Evolutionary conservation across 1,139 yeast species (phyloP).

Genomic region (Debaryomyces psychrophilus): DNA sequence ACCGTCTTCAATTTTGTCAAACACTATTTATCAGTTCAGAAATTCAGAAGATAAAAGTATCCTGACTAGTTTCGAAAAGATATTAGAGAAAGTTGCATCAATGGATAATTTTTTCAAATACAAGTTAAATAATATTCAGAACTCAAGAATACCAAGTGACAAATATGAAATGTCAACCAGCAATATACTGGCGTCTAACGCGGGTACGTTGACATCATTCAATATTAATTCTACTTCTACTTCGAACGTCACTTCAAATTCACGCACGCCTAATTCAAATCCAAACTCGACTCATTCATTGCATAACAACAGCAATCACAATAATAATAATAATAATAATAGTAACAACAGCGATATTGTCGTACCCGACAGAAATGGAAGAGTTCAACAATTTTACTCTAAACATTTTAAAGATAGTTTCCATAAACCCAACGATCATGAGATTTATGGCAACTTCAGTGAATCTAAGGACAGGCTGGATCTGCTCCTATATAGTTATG

Average conservation of each 20-base stretch:
- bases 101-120: constrained; percentile 9
- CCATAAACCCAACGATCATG: constrained; percentile 14
- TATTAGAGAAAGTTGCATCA: constrained; percentile 23
- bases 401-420: constrained; percentile 1
- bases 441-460: constrained; percentile 30
- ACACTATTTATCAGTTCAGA: constrained; percentile 18
- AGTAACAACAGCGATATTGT: not conserved
- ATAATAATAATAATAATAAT: not conserved
- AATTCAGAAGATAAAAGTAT: constrained; percentile 16
- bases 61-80: constrained; percentile 26
- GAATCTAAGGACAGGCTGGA: constrained; percentile 16
- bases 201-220: not conserved
- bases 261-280: not conserved
- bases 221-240: constrained; percentile 1
- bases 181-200: not conserved
- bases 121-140: not conserved
- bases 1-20: constrained; percentile 13
- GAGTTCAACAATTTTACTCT: not conserved
- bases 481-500: constrained; percentile 2
- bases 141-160: not conserved
- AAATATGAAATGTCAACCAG: not conserved
- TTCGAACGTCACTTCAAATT: not conserved
- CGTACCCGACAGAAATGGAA: not conserved
- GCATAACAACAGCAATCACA: not conserved
- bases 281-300: not conserved